Base-by-base conservation (phyloP, 371 early-diverging fungal species). In the Chytridium lagenaria region DNA sequence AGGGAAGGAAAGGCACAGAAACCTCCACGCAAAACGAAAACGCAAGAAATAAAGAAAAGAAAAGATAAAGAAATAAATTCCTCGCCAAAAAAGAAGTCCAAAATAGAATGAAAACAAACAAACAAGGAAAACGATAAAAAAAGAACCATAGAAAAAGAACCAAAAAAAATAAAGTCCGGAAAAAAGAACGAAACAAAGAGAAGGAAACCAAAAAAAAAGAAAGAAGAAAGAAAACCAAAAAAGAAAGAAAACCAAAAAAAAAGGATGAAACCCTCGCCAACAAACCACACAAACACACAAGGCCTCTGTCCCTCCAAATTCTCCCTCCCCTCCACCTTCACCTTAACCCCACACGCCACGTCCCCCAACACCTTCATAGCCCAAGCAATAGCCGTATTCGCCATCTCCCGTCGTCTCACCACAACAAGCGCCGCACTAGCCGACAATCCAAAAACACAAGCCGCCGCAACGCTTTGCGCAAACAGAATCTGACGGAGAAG, bases 251-350 rank as follows among this genome's bases (percentile, higher is more conserved):
- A n/a, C n/a, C n/a, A n/a, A n/a, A n/a, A n/a, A n/a, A n/a, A n/a
- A n/a, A n/a, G n/a, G n/a, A n/a, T n/a, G n/a, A n/a, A n/a, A n/a
- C n/a, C n/a, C n/a, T n/a, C n/a, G 26, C n/a, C 16, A 36, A 55
- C 73, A 23, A 15, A 72, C 73, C 73, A 73, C 7, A 73, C 70
- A 40, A 75, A 86, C 33, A 96, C 89, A 37, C 73, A 63, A 86
- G 91, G 33, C 91, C 92, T 16, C 3, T 81, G 77, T 0, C 82
- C 78, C 5, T 74, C 31, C 0, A 93, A 66, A 65, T 89, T 69
- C 71, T 92, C 91, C 57, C 83, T 73, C 30, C 90, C 92, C 59
- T 89, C 89, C 68, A 91, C 77, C 30, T 81, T 84, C 44, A 86
- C 87, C 0, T 76, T 57, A 51, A 93, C 70, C 7, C 91, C 91